These are phyloP conservation scores for Fragilaria crotonensis DNA, from an alignment of 108 stramenopile genomes.

Conservation along the genomic window DNA sequence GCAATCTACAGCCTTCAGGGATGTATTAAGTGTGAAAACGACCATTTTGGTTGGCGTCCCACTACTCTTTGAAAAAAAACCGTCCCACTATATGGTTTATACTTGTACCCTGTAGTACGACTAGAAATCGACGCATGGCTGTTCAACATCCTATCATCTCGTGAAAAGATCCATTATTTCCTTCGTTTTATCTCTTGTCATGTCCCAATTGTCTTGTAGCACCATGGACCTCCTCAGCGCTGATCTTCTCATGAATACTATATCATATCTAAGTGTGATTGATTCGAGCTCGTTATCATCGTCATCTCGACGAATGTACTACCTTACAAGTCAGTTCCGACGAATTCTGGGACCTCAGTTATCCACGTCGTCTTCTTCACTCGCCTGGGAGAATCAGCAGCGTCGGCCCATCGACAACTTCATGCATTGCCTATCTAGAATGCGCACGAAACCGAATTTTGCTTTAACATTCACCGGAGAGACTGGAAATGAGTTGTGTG, in stretches of 20 bases:
- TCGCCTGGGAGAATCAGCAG: not conserved
- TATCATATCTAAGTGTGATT: slow-evolving; percentile 28
- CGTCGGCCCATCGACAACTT: slow-evolving; percentile 4
- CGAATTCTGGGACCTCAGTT: slow-evolving; percentile 26
- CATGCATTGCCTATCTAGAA: not conserved
- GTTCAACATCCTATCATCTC: too few relatives aligned
- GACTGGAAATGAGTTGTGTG: not conserved
- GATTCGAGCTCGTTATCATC: slow-evolving; percentile 16
- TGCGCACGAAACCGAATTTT: slow-evolving; percentile 34
- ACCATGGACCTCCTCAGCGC: slow-evolving; percentile 15
- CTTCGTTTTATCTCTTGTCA: too few relatives aligned
- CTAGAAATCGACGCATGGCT: too few relatives aligned
- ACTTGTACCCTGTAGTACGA: too few relatives aligned
- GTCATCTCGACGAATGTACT: slow-evolving; percentile 29
- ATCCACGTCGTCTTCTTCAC: slow-evolving; percentile 6
- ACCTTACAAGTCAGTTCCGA: slow-evolving; percentile 31
- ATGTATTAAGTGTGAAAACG: too few relatives aligned
- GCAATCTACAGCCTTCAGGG: too few relatives aligned
- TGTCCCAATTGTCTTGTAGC: too few relatives aligned
- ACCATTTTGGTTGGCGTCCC: too few relatives aligned
- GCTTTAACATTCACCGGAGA: slow-evolving; percentile 19
- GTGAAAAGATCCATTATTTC: too few relatives aligned
- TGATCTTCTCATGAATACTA: slow-evolving; percentile 32
- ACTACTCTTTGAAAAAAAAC: too few relatives aligned
- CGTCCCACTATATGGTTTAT: too few relatives aligned